Evolutionary conservation across 371 early-diverging fungal genomes (phyloP), one percentile per base, ranked within the genome.

Genomic region (Synchytrium microbalum): DNA sequence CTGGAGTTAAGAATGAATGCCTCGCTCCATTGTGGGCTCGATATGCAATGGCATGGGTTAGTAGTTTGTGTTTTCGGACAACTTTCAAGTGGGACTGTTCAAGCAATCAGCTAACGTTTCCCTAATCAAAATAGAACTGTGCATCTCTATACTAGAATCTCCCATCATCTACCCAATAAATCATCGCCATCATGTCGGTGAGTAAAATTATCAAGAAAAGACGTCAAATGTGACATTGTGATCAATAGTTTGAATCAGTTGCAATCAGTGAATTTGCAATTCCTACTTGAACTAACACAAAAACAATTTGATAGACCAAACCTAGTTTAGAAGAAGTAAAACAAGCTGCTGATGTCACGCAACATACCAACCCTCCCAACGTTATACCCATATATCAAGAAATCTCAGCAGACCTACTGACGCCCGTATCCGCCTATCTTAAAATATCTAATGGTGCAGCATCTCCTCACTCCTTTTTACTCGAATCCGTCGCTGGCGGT

Each of bases 381-480:
- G 58, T 70, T 56, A 71, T 96, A 62, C 98, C 98, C 25, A 86
- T 96, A 60, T 94, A 85, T 78, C 79, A 82, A 26, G 87, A 89
- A 71, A 83, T 95, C 27, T 85, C 88, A 29, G 90, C 92, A 25
- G 98, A 98, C 72, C 81, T 93, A 66, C 78, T 95, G 53, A 98
- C 96, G 10, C 98, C 98, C 28, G 93, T 96, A n/a, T 84, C 92
- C 31, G 95, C 94, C 16, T 98, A 95, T 69, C 87, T 96, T 59
- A 90, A 89, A 70, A 82, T 96, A 10, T 29, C 57, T 23, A 23
- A 26, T 13, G 32, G 32, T 10, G 5, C 8, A 54, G 8, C 62
- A n/a, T 23, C 86, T 69, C 82, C 83, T 33, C 84, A 92, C 71
- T 92, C 93, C 19, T 97, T 97, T 72, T 68, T 96, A 62, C 86